These are phyloP conservation scores for Closterium sp. DNA, from an alignment of 139 green algal genomes.

Conservation along the genomic window DNA sequence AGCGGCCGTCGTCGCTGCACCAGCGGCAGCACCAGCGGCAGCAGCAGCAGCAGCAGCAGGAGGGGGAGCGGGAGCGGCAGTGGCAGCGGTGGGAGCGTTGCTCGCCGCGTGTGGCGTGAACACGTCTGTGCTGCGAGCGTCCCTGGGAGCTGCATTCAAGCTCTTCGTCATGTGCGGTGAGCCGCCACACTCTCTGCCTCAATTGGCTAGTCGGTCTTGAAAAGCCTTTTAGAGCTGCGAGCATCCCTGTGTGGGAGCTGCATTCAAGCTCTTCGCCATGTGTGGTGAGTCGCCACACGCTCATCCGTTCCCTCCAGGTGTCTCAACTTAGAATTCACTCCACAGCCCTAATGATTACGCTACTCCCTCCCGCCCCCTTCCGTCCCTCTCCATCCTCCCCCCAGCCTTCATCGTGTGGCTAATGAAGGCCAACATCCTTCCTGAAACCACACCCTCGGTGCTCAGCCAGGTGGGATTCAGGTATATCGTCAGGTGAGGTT, in stretches of 20 bases:
- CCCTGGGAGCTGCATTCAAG: conserved; percentile 20
- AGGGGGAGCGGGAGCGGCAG: neutral
- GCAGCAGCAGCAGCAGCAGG: neutral
- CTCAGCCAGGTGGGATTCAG: conserved; percentile 36
- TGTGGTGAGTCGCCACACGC: too few species aligned
- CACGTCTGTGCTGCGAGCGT: conserved; percentile 5
- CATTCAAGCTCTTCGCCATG: too few species aligned
- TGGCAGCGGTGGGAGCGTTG: neutral
- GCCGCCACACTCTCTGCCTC: too few species aligned
- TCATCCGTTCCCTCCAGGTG: neutral
- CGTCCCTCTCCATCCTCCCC: neutral
- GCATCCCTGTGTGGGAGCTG: too few species aligned
- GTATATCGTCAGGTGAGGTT: neutral
- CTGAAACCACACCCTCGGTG: conserved; percentile 32
- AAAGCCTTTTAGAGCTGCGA: too few species aligned
- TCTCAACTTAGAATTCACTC: too few species aligned
- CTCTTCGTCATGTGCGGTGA: too few species aligned
- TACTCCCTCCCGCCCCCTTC: neutral
- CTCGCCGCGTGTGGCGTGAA: neutral
- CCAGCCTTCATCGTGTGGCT: conserved; percentile 40
- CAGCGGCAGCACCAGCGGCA: neutral
- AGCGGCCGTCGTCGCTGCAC: too few species aligned
- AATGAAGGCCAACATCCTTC: conserved; percentile 17
- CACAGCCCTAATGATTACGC: too few species aligned
- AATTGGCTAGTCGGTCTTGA: too few species aligned